A percentile compares a stretch with the other conserved stretches of the same genome.
Evolutionary conservation across 176 grass and related monocot species (phyloP).

Genomic region (Hyparrhenia diplandra): DNA sequence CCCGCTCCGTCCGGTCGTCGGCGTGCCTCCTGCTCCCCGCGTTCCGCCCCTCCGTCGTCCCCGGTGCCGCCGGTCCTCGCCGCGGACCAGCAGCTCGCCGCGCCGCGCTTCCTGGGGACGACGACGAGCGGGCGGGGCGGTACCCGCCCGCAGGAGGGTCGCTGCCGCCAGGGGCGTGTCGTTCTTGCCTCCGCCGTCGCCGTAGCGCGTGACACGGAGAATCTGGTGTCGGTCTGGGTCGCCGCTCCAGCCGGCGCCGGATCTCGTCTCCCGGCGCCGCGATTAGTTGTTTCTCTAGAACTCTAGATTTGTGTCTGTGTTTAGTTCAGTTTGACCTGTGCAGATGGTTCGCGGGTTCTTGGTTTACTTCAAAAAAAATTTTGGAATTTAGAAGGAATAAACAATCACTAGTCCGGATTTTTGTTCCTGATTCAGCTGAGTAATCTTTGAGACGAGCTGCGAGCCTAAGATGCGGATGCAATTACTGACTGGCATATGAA

Average conservation of each 20-base stretch:
- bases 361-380: neutral
- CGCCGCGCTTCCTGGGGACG: slow-evolving; percentile 45
- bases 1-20: slow-evolving; percentile 53
- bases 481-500: neutral
- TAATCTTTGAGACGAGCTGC: neutral
- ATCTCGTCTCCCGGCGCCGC: slow-evolving; percentile 34
- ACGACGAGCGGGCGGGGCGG: slow-evolving; percentile 27
- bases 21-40: slow-evolving; percentile 24
- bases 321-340: neutral
- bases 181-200: slow-evolving; percentile 42
- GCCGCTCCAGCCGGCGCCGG: slow-evolving; percentile 8
- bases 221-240: neutral
- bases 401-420: neutral
- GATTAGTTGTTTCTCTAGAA: slow-evolving; percentile 4
- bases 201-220: neutral
- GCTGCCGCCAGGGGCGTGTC: slow-evolving; percentile 49
- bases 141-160: slow-evolving; percentile 69
- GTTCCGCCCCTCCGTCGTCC: neutral
- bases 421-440: too few relatives aligned
- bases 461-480: neutral
- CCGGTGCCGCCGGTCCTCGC: neutral
- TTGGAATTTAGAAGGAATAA: slow-evolving; percentile 12
- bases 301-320: slow-evolving; percentile 1
- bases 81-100: neutral
- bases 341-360: neutral